Base-by-base conservation (phyloP, 108 stramenopile genomes). In the Asterionellopsis glacialis region DNA sequence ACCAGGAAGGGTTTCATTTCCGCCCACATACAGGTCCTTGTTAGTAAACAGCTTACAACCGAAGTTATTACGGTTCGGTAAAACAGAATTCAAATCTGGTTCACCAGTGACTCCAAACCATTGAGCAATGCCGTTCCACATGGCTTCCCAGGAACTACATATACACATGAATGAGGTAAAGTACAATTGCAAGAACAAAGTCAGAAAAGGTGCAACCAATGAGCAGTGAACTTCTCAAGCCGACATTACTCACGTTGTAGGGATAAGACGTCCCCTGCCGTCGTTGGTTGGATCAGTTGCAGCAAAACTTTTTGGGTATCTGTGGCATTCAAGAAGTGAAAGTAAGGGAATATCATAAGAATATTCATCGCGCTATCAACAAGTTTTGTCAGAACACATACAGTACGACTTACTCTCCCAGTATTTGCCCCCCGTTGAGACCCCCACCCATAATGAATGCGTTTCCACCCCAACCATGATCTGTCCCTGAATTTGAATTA, bases 401-500 rank as follows among this genome's bases (percentile, higher is more conserved):
- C 7, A 5, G 2, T 7, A 33, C 33, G 7, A 33, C 33, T 33
- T 33, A 33, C 38, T 33, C 33, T 14, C 86, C 82, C 45, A 77
- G 65, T 21, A 82, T 73, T 41, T 73, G 53, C 1, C 83, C 81
- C 13, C 85, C 82, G 15, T 69, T 70, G 1, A 83, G 68, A 40
- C 67, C 50, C 9, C 85, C 85, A 22, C 82, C 82, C 21, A 79
- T 44, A 25, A 81, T 60, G 57, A 77, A 81, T 43, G 71, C 61
- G 56, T 78, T 55, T 18, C 75, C 80, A 49, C 69, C 78, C 88
- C 85, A 87, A 13, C 53, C 85, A 64, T 87, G 89, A 48, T 89
- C 91, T 33, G 33, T 33, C 2, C 33, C 33, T 33, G 2, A 5
- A 5, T 7, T 33, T 33, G 33, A 33, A 33, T 33, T 33, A 5